Evolutionary conservation across 331 rosid species (phyloP).

Genomic region (Dryas integrifolia): DNA sequence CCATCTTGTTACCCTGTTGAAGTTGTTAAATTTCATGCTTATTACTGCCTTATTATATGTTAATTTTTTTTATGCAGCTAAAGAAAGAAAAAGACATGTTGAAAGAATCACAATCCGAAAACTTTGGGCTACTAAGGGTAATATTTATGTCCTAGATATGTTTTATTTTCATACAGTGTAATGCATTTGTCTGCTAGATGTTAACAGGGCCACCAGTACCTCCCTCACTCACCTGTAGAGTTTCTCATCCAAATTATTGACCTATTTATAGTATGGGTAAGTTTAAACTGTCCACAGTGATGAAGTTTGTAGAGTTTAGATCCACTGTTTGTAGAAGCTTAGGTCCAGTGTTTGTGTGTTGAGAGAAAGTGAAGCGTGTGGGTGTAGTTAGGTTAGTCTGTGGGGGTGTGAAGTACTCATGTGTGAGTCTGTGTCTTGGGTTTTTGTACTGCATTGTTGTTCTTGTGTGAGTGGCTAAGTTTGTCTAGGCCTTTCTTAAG

Average conservation of each 20-base stretch:
- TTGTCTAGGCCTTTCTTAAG: no score
- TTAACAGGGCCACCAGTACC: neutral
- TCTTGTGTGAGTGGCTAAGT: neutral
- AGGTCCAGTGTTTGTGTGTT: neutral
- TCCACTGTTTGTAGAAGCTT: neutral
- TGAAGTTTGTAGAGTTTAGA: neutral
- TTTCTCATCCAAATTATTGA: neutral
- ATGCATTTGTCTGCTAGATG: slow-evolving; percentile 2
- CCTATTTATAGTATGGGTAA: neutral
- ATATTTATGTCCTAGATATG: slow-evolving; percentile 19
- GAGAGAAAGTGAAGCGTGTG: neutral
- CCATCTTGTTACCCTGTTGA: neutral
- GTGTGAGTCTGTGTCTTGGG: neutral
- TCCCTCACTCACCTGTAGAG: neutral
- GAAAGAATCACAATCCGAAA: slow-evolving; percentile 53
- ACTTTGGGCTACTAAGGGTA: slow-evolving; percentile 56
- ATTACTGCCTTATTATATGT: slow-evolving; percentile 1
- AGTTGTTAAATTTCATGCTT: neutral
- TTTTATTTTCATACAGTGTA: neutral
- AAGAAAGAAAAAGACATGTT: slow-evolving; percentile 56
- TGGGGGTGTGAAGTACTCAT: neutral
- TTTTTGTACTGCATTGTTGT: neutral
- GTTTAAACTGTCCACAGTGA: neutral
- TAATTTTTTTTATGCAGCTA: slow-evolving; percentile 48
- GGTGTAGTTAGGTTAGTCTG: neutral